Conservation (phyloP, 179 eudicot genomes). For the Nepenthes alata region DNA sequence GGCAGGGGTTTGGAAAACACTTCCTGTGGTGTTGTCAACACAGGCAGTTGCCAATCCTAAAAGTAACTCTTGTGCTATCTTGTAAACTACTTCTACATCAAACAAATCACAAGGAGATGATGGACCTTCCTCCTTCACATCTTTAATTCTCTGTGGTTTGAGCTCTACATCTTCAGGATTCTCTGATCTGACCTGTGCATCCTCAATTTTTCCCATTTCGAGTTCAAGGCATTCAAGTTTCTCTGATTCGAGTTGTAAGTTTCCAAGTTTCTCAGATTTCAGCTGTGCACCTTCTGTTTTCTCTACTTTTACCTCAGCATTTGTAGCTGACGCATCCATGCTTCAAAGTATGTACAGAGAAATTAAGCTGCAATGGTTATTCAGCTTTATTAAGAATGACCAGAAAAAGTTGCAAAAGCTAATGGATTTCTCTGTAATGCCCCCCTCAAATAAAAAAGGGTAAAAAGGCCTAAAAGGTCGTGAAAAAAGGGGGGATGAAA, state of each 20-base stretch:
- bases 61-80: conserved; percentile 59
- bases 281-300: conserved; percentile 35
- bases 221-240: conserved; percentile 36
- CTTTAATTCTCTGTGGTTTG: conserved; percentile 47
- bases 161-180: conserved; percentile 41
- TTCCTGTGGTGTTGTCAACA: conserved; percentile 88
- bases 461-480: too few relatives aligned
- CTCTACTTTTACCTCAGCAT: conserved; percentile 33
- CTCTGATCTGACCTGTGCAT: conserved; percentile 42
- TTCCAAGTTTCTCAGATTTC: conserved; percentile 44
- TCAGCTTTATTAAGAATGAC: too few relatives aligned
- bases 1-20: conserved; percentile 58
- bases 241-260: conserved; percentile 43
- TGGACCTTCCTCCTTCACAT: conserved; percentile 38
- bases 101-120: conserved; percentile 49
- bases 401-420: too few relatives aligned
- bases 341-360: not conserved
- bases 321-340: not conserved
- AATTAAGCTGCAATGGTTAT: not conserved
- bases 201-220: conserved; percentile 44
- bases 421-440: too few relatives aligned
- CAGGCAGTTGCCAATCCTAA: conserved; percentile 86
- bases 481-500: too few relatives aligned
- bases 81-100: conserved; percentile 61
- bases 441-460: too few relatives aligned